Evolutionary conservation across 2,329 filamentous ascomycete genomes (phyloP), one percentile per base, ranked within the genome.

Genomic region (Tolypocladium tropicale): DNA sequence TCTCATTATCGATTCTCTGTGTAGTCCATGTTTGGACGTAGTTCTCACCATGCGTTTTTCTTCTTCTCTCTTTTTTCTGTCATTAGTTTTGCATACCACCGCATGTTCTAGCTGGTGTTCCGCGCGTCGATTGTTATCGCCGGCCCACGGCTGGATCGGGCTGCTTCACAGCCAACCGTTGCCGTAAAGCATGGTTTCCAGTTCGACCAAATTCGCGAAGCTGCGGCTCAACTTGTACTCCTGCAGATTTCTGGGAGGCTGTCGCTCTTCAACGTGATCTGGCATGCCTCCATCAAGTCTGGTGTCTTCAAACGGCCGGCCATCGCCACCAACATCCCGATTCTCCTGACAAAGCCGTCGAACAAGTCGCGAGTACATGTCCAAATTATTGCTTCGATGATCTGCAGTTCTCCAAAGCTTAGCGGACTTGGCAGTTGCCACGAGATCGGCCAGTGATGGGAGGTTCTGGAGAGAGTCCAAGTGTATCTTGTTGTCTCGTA

Each of bases 401-500:
- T n/a, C 1, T 0, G 56, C 57, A 0, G 46, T 23, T 3, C 7
- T 12, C 56, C 62, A 60, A 16, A 39, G 18, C 3, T 10, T 3
- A 2, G 12, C 1, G 48, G 48, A 41, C 25, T 28, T 4, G 0
- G 28, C 6, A 14, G 18, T 50, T 5, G 37, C n/a, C 3, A 62
- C 28, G 12, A 70, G 41, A 1, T 63, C 49, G 2, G 53, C 39
- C 10, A 72, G 58, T 2, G 55, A 57, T 1, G 69, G 69, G 0
- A 73, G 62, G 0, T 58, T 57, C 25, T 65, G 64, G 2, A 73
- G 28, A 0, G 65, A 70, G 37, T 73, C 70, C 0, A 36, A n/a
- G 12, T 64, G 58, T 0, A 55, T 4, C 52, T 71, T 72, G 7
- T 59, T 54, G 53, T 70, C 59, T 5, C 69, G 56, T 1, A 69